Percentiles rank a stretch among this genome's conserved stretches.
These are phyloP conservation scores for Emericellopsis atlantica DNA, from an alignment of 2,329 filamentous ascomycete genomes.

Conservation along the genomic window DNA sequence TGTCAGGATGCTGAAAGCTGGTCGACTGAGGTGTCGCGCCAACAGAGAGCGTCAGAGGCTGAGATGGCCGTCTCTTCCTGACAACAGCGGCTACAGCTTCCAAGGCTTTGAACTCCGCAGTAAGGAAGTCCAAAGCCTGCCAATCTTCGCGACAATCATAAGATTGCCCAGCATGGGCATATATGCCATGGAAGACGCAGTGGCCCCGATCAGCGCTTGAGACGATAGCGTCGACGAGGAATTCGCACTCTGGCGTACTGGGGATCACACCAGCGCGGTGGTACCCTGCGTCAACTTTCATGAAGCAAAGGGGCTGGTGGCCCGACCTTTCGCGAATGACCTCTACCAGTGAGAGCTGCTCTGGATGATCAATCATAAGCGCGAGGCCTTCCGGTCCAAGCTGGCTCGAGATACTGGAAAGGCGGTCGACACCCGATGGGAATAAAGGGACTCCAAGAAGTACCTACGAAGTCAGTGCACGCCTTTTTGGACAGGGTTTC, in stretches of 20 bases:
- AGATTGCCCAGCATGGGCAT: constrained; percentile 60
- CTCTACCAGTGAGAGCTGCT: constrained; percentile 37
- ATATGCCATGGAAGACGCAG: constrained; percentile 46
- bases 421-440: constrained; percentile 43
- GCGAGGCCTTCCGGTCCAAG: constrained; percentile 43
- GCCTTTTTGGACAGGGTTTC: no score
- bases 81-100: constrained; percentile 28
- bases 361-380: constrained; percentile 55
- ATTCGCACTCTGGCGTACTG: constrained; percentile 26
- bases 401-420: constrained; percentile 37
- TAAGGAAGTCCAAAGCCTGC: constrained; percentile 44
- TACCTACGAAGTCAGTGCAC: constrained; percentile 24
- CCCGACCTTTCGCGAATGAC: constrained; percentile 25
- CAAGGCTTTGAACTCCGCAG: constrained; percentile 44
- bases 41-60: constrained; percentile 44
- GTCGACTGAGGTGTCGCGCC: constrained; percentile 66
- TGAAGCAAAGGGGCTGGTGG: constrained; percentile 39
- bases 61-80: constrained; percentile 14
- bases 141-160: constrained; percentile 45
- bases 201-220: constrained; percentile 18
- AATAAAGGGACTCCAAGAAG: constrained; percentile 60
- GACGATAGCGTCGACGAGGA: constrained; percentile 31
- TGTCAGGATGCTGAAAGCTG: constrained; percentile 42
- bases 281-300: constrained; percentile 64
- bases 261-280: constrained; percentile 53